These are phyloP conservation scores for Colletotrichum camelliae DNA, from an alignment of 2,329 filamentous ascomycete genomes.

Conservation along the genomic window DNA sequence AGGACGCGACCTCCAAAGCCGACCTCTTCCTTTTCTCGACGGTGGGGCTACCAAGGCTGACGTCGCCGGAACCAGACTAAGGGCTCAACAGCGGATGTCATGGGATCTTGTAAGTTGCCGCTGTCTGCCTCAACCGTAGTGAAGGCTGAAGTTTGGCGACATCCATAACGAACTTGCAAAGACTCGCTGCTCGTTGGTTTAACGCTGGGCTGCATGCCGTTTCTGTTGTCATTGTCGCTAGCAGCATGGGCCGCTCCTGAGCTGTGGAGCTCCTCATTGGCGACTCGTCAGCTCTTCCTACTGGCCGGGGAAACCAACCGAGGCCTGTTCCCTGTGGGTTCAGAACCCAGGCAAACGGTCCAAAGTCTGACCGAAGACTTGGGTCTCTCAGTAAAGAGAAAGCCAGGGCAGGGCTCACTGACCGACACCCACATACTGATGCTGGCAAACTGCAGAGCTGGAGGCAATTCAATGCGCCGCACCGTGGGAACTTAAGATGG, in stretches of 20 bases:
- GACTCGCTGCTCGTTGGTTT: not conserved
- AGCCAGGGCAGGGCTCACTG: not conserved
- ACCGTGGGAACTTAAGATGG: not conserved
- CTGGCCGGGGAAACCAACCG: slow-evolving; percentile 9
- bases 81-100: not conserved
- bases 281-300: not conserved
- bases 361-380: not conserved
- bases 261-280: not conserved
- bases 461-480: not conserved
- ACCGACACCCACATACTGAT: not conserved
- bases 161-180: not conserved
- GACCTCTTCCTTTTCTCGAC: not conserved
- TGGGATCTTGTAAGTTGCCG: not conserved
- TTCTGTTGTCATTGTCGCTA: not conserved
- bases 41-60: not conserved
- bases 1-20: not conserved
- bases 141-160: not conserved
- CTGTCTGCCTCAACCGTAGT: not conserved
- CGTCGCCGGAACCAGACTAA: not conserved
- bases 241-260: not conserved
- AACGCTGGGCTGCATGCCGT: not conserved
- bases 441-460: not conserved
- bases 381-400: not conserved
- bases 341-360: not conserved
- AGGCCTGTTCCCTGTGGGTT: not conserved